phyloP scores from a whole-genome alignment of 495 filamentous ascomycete genomes.

The Aspergillus leporis region DNA sequence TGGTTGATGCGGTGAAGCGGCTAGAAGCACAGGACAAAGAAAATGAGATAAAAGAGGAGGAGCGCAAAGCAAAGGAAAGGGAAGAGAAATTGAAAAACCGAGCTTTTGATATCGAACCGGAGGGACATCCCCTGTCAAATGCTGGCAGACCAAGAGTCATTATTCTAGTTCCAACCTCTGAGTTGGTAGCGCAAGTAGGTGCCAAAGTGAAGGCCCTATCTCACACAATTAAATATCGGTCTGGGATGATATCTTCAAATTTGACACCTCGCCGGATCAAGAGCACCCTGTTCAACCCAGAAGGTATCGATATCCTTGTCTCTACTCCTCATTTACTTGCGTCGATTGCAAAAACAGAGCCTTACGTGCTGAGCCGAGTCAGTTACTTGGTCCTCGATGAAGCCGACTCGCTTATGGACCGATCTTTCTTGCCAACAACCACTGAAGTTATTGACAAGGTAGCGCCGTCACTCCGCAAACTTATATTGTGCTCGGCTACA shows the following conservation, averaged over 20 bases:
- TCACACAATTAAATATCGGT: conserved; percentile 80
- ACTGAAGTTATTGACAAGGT: conserved; percentile 75
- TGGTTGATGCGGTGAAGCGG: conserved; percentile 78
- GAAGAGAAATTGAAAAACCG: conserved; percentile 51
- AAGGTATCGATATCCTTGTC: conserved; percentile 82
- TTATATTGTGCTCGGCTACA: conserved; percentile 96
- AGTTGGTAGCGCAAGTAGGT: conserved; percentile 88
- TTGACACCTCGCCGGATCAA: conserved; percentile 79
- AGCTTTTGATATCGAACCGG: conserved; percentile 55
- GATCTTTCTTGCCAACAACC: conserved; percentile 82
- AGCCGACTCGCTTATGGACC: conserved; percentile 92
- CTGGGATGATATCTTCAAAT: conserved; percentile 74
- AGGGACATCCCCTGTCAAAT: conserved; percentile 54
- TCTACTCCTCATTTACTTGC: conserved; percentile 86
- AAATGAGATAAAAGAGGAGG: conserved; percentile 51
- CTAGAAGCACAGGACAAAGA: conserved; percentile 65
- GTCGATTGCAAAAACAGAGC: conserved; percentile 81
- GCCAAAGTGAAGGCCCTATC: conserved; percentile 74
- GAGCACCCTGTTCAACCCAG: conserved; percentile 74
- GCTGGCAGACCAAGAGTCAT: conserved; percentile 78
- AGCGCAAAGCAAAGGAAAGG: conserved; percentile 45
- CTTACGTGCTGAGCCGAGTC: conserved; percentile 85
- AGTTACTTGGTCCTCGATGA: conserved; percentile 88
- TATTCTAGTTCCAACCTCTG: conserved; percentile 89
- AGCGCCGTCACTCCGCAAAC: conserved; percentile 74